Evolutionary conservation across 139 green algal genomes (phyloP).

Genomic region (Edaphochlamys debaryana): DNA sequence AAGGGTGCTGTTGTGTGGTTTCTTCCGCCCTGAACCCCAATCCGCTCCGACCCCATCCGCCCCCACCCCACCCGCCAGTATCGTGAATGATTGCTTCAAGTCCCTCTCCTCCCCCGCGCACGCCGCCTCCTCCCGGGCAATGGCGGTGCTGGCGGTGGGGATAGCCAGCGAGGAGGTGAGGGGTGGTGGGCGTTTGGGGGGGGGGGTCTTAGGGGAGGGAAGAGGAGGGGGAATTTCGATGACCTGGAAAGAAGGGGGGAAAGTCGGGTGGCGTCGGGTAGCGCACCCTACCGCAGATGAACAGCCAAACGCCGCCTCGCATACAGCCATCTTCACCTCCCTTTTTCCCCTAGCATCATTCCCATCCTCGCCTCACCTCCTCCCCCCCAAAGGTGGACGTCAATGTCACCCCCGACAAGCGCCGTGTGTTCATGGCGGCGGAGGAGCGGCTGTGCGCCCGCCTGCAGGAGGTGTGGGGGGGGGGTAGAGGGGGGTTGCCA

Average conservation of each 20-base stretch:
- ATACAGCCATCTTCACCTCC: no score
- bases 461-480: slow-evolving; percentile 51
- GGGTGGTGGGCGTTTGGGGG: no score
- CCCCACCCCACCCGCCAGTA: background rate
- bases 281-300: no score
- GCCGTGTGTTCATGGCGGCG: slow-evolving; percentile 82
- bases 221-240: no score
- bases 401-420: slow-evolving; percentile 98
- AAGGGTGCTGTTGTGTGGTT: no score
- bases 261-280: no score
- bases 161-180: slow-evolving; percentile 63
- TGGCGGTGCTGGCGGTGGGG: slow-evolving; percentile 74
- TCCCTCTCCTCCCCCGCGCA: slow-evolving; percentile 12
- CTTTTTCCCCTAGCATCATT: no score
- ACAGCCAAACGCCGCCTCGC: no score
- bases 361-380: no score
- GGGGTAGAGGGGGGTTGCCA: background rate
- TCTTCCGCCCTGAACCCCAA: no score
- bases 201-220: no score
- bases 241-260: no score
- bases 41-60: background rate
- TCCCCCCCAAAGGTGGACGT: slow-evolving; percentile 93
- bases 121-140: slow-evolving; percentile 45
- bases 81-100: slow-evolving; percentile 58
- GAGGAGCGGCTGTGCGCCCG: slow-evolving; percentile 57